Base-by-base conservation (phyloP, 352 stramenopile species). In the Aphanomyces stellatus region DNA sequence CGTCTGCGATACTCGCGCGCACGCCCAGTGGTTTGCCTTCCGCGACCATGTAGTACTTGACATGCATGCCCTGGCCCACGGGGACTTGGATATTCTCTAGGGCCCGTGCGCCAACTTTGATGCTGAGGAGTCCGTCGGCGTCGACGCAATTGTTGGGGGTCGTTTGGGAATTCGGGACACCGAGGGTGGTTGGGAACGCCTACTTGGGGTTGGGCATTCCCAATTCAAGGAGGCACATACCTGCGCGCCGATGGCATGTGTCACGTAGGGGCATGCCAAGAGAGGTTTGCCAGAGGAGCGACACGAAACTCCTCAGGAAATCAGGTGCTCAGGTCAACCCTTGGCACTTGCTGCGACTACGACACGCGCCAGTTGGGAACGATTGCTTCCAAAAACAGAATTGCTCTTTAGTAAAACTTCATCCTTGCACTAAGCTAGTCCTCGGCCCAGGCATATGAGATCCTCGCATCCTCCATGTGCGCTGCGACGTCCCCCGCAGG, bases 401-500 rank as follows among this genome's bases (percentile, higher is more conserved):
- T 24, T 92, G 83, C 51, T 25, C 53, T 25, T 11, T 25, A 48
- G 53, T 15, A 46, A 22, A 22, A 48, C 11, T 28, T 4, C 6
- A 27, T 4, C 46, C 6, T 31, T 4, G 13, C 1, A 2, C 6
- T 22, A 55, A 17, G 11, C 7, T 30, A 4, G 5, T 22, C 5
- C 4, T 8, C 76, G 75, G 3, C n/a, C 24, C 66, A 15, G 81
- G 83, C 0, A 77, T 78, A 1, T 90, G 80, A 22, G 83, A 75
- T 73, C 2, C 72, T 90, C 10, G 59, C 74, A 4, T 85, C 68
- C 2, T 65, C 77, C 5, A 51, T 67, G 30, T 92, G 81, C 53
- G 83, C 75, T 4, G 80, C 70, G 3, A 63, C 62, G 22, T 92
- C 81, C 46, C 81, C 84, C 8, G 57, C 73, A 27, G 84, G 84